Conservation (phyloP, 495 filamentous ascomycete genomes). For the Peziza echinospora region DNA sequence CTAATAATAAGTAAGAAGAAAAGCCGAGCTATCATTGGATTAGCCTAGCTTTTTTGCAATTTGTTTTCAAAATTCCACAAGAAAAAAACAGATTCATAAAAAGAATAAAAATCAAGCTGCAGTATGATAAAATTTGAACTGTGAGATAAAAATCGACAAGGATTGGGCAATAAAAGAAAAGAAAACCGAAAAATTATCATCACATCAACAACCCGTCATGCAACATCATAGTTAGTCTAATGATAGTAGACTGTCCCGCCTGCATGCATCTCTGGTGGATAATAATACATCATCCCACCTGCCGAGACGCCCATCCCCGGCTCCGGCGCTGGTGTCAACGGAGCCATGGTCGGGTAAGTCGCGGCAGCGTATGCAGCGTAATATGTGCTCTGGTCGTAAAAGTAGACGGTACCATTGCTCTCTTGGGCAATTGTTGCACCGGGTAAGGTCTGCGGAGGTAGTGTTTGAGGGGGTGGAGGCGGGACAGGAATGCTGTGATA, state of each 20-base stretch:
- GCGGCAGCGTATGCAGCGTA: slow-evolving; percentile 29
- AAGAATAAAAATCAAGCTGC: too few relatives aligned
- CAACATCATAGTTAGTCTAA: too few relatives aligned
- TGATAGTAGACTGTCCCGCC: neutral
- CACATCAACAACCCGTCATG: too few relatives aligned
- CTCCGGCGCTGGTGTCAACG: slow-evolving; percentile 31
- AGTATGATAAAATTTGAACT: too few relatives aligned
- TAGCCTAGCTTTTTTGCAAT: too few relatives aligned
- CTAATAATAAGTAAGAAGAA: too few relatives aligned
- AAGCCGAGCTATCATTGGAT: too few relatives aligned
- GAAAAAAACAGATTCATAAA: too few relatives aligned
- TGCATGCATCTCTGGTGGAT: slow-evolving; percentile 38
- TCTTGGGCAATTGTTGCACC: slow-evolving; percentile 71
- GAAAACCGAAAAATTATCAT: too few relatives aligned
- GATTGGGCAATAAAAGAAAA: too few relatives aligned
- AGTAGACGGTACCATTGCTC: slow-evolving; percentile 86
- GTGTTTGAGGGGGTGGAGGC: slow-evolving; percentile 23
- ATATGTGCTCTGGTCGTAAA: slow-evolving; percentile 60
- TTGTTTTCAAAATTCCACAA: too few relatives aligned
- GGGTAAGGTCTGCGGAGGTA: slow-evolving; percentile 25
- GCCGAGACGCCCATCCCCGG: slow-evolving; percentile 27
- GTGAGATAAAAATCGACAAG: too few relatives aligned
- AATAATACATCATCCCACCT: slow-evolving; percentile 55
- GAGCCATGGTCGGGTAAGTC: slow-evolving; percentile 28
- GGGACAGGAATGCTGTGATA: slow-evolving; percentile 27